phyloP scores from a whole-genome alignment of 306 rosid species.

The Quercus mongolica region DNA sequence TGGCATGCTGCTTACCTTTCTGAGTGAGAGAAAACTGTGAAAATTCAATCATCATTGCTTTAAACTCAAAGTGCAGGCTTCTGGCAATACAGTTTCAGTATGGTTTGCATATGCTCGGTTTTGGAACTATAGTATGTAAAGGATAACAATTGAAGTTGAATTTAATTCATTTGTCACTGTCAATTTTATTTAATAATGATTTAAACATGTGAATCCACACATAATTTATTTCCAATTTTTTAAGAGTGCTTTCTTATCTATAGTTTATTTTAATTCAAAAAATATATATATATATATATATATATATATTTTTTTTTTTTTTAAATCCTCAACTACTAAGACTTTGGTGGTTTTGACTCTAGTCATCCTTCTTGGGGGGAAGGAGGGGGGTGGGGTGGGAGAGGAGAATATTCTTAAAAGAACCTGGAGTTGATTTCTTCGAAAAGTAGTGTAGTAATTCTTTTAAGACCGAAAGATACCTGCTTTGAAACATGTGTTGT shows the following conservation, averaged over 20 bases:
- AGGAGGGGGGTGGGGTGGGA: no score
- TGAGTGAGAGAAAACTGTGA: not conserved
- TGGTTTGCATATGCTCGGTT: not conserved
- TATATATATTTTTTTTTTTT: no score
- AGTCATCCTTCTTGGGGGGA: no score
- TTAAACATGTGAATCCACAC: not conserved
- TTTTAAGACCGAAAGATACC: no score
- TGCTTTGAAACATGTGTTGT: no score
- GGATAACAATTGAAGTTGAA: not conserved
- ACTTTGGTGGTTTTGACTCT: no score
- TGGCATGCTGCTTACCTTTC: conserved; percentile 3
- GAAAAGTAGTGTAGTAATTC: no score
- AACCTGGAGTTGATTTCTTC: no score
- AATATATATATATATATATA: no score
- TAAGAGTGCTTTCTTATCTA: no score
- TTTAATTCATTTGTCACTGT: not conserved
- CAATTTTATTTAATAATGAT: not conserved
- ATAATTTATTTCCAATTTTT: not conserved
- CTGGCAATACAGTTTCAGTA: not conserved
- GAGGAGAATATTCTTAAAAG: no score
- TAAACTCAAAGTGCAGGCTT: not conserved
- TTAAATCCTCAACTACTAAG: no score
- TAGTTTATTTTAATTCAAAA: not conserved
- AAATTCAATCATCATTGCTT: not conserved
- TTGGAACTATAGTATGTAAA: not conserved